Evolutionary conservation across 176 grass and related monocot genomes (phyloP).

Genomic region (Puya raimondii): DNA sequence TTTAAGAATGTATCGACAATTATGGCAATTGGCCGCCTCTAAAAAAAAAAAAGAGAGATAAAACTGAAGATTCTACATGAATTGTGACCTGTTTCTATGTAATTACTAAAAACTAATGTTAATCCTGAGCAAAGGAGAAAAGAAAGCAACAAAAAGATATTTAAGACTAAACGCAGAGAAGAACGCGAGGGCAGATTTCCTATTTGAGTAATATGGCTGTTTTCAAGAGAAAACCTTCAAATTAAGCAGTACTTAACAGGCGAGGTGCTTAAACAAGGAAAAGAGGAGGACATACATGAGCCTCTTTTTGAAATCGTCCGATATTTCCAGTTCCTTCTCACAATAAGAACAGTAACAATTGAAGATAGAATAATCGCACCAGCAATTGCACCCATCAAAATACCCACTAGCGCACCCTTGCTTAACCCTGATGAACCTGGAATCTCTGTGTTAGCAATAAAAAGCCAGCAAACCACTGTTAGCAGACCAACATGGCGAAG

Average conservation of each 20-base stretch:
- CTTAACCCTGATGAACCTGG: constrained; percentile 44
- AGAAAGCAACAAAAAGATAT: no score
- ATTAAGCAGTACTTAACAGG: background rate
- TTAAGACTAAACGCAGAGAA: no score
- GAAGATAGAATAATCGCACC: constrained; percentile 44
- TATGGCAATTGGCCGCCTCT: no score
- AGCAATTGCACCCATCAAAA: constrained; percentile 37
- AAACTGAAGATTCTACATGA: no score
- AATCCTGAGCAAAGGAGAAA: no score
- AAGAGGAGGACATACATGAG: constrained; percentile 42
- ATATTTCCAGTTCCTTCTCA: constrained; percentile 37
- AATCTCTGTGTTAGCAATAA: constrained; percentile 23
- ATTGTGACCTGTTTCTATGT: no score
- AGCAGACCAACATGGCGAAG: background rate
- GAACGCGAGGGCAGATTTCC: no score
- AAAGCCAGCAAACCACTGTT: constrained; percentile 1
- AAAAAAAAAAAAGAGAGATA: no score
- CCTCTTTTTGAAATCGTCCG: constrained; percentile 33
- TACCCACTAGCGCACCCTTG: constrained; percentile 46
- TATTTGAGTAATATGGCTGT: no score
- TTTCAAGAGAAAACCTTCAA: no score
- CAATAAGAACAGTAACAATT: constrained; percentile 58
- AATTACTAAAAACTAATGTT: no score
- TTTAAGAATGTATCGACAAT: no score
- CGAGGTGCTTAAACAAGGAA: constrained; percentile 1